Evolutionary conservation across 805 yeast species (phyloP).

Genomic region (Wickerhamomyces mucosus): DNA sequence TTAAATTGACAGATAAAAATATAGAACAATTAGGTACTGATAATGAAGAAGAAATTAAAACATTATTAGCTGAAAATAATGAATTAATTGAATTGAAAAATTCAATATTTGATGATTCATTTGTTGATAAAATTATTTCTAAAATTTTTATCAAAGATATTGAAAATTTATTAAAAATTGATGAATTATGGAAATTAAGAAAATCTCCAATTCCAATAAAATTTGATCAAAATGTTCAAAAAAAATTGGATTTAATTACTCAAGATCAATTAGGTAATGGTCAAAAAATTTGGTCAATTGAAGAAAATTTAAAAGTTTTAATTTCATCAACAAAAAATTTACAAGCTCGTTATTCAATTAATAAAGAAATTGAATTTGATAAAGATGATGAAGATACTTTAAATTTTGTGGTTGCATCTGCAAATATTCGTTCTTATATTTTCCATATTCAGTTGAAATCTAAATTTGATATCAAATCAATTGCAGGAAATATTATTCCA

Average conservation of each 20-base stretch:
- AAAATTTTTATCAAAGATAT: conserved; percentile 72
- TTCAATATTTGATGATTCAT: conserved; percentile 24
- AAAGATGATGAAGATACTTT: conserved; percentile 93
- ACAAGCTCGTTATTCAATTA: conserved; percentile 34
- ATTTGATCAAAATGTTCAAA: conserved; percentile 15
- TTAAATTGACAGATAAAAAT: conserved; percentile 25
- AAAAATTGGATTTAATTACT: conserved; percentile 8
- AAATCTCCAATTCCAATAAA: conserved; percentile 57
- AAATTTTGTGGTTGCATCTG: conserved; percentile 77
- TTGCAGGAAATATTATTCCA: conserved; percentile 97
- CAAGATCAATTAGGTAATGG: conserved; percentile 21
- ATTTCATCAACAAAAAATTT: conserved; percentile 37
- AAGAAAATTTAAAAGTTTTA: conserved; percentile 57
- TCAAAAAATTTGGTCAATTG: conserved; percentile 45
- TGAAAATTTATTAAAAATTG: conserved; percentile 58
- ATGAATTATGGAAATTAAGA: conserved; percentile 71
- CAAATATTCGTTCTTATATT: conserved; percentile 64
- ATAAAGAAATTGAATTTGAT: conserved; percentile 56
- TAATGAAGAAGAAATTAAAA: conserved; percentile 54
- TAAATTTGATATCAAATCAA: conserved; percentile 82
- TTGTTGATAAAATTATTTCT: conserved; percentile 35
- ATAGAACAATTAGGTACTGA: conserved; percentile 43
- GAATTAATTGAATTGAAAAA: conserved; percentile 46
- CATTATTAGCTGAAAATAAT: conserved; percentile 55
- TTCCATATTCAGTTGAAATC: conserved; percentile 66